These are phyloP conservation scores for Phytopythium boreale DNA, from an alignment of 352 stramenopile species.

Conservation along the genomic window DNA sequence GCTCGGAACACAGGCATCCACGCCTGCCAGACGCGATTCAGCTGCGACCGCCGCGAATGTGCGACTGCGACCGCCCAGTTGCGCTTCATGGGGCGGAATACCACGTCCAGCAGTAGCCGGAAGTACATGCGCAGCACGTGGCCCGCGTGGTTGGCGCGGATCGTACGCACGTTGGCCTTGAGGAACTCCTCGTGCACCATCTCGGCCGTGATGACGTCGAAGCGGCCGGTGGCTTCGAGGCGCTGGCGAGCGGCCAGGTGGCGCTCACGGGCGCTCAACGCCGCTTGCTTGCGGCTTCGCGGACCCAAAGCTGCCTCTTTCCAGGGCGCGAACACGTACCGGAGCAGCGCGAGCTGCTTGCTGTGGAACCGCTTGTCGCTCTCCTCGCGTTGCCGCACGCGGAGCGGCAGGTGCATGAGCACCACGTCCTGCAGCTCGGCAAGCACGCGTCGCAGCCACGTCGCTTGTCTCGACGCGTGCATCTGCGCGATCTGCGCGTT, in stretches of 20 bases:
- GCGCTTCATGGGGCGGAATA: slow-evolving; percentile 44
- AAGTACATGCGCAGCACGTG: slow-evolving; percentile 54
- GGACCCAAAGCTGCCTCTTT: slow-evolving; percentile 49
- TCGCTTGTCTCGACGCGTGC: slow-evolving; percentile 30
- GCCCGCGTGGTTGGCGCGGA: slow-evolving; percentile 27
- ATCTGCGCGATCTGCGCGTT: slow-evolving; percentile 46
- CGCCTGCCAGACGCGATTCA: slow-evolving; percentile 25
- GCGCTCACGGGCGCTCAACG: slow-evolving; percentile 34
- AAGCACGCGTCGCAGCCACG: slow-evolving; percentile 44
- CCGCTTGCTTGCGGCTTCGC: slow-evolving; percentile 52
- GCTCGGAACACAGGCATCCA: slow-evolving; percentile 53
- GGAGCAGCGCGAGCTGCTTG: slow-evolving; percentile 40
- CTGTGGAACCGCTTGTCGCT: slow-evolving; percentile 41
- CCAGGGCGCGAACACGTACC: slow-evolving; percentile 44
- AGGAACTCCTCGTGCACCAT: slow-evolving; percentile 81
- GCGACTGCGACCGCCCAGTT: slow-evolving; percentile 30
- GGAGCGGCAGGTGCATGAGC: slow-evolving; percentile 63
- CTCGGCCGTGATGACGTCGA: slow-evolving; percentile 66
- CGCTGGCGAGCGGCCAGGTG: slow-evolving; percentile 47
- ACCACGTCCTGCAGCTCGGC: slow-evolving; percentile 67
- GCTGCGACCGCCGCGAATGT: slow-evolving; percentile 28
- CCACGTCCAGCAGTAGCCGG: slow-evolving; percentile 29
- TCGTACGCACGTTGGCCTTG: slow-evolving; percentile 68
- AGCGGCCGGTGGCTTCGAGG: slow-evolving; percentile 57
- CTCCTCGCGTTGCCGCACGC: slow-evolving; percentile 49